Evolutionary conservation across 2,329 filamentous ascomycete species (phyloP).

Genomic region (Balansia obtecta): DNA sequence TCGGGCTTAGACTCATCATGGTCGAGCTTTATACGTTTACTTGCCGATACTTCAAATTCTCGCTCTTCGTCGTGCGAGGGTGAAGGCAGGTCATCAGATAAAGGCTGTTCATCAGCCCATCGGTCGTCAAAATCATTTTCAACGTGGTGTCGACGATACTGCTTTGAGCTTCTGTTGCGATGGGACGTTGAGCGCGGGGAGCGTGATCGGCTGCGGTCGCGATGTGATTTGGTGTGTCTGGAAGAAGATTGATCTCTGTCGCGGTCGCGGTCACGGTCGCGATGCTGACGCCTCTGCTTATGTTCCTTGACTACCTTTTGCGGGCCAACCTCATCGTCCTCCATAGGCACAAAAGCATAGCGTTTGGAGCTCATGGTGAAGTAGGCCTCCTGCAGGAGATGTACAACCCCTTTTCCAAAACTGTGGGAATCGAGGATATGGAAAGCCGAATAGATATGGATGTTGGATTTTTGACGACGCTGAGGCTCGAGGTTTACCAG

Average conservation of each 20-base stretch:
- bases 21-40: constrained; percentile 55
- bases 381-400: neutral
- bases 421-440: neutral
- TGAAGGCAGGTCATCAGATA: constrained; percentile 25
- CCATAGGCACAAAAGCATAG: constrained; percentile 57
- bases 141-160: constrained; percentile 29
- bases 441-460: neutral
- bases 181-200: constrained; percentile 17
- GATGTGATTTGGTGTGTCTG: constrained; percentile 14
- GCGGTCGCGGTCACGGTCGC: constrained; percentile 22
- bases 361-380: constrained; percentile 40
- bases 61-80: constrained; percentile 32
- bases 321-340: constrained; percentile 46
- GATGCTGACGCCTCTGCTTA: constrained; percentile 29
- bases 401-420: neutral
- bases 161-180: constrained; percentile 23
- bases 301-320: constrained; percentile 39
- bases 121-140: constrained; percentile 55
- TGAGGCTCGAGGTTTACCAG: too few species aligned
- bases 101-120: constrained; percentile 67
- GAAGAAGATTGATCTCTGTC: constrained; percentile 16
- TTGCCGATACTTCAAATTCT: constrained; percentile 55
- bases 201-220: constrained; percentile 20
- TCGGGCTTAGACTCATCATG: constrained; percentile 36
- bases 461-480: neutral